Evolutionary conservation across 805 yeast species (phyloP).

Genomic region (Candida schatavii): DNA sequence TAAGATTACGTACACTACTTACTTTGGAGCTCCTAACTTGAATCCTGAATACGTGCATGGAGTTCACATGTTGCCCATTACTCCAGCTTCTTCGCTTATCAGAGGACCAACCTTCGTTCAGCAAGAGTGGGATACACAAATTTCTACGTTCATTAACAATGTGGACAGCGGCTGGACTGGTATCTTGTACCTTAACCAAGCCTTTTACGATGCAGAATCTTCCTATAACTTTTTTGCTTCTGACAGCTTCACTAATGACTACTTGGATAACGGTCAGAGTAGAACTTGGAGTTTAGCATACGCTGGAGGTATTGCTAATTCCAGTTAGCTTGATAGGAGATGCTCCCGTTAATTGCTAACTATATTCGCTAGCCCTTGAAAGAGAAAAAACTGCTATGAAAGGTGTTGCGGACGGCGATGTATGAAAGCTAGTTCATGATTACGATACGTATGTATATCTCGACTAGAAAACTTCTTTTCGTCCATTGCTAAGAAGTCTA

Average conservation of each 20-base stretch:
- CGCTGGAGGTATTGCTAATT: slow-evolving; percentile 46
- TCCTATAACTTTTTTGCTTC: slow-evolving; percentile 59
- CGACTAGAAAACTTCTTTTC: no score
- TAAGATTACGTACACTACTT: slow-evolving; percentile 69
- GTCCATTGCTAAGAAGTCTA: no score
- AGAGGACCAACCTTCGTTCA: slow-evolving; percentile 51
- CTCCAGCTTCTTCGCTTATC: slow-evolving; percentile 63
- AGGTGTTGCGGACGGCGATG: background rate
- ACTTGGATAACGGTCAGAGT: slow-evolving; percentile 62
- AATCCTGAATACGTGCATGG: slow-evolving; percentile 65
- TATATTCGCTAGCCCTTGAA: no score
- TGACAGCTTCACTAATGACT: slow-evolving; percentile 21
- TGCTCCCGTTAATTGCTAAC: no score
- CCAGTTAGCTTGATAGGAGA: no score
- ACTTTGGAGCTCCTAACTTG: slow-evolving; percentile 50
- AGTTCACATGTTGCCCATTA: slow-evolving; percentile 73
- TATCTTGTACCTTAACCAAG: slow-evolving; percentile 69
- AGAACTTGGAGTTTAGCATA: slow-evolving; percentile 61
- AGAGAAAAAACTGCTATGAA: background rate
- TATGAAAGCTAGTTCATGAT: background rate
- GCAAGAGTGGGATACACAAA: slow-evolving; percentile 61
- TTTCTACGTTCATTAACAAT: slow-evolving; percentile 41
- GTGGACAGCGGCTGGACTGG: slow-evolving; percentile 71
- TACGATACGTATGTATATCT: background rate
- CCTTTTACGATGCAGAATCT: slow-evolving; percentile 62